A percentile compares a stretch with the other conserved stretches of the same genome.
phyloP scores from a whole-genome alignment of 345 rosid species.

The Odontarrhena argentea region DNA sequence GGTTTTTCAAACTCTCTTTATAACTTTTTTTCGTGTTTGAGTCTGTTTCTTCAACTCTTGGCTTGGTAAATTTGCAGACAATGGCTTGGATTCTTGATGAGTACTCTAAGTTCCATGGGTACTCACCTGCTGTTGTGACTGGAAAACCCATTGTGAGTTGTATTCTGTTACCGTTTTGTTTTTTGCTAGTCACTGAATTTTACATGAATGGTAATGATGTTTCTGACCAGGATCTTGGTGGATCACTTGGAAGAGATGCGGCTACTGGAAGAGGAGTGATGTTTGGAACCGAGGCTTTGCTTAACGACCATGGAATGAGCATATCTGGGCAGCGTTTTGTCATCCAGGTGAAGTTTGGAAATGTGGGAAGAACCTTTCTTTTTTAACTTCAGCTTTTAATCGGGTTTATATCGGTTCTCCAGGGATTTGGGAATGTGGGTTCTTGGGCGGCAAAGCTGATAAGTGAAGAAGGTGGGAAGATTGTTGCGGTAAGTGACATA shows the following conservation, averaged over 20 bases:
- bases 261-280: constrained; percentile 97
- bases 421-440: constrained; percentile 99
- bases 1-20: constrained; percentile 38
- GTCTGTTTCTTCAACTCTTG: neutral
- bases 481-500: constrained; percentile 85
- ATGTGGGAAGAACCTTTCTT: neutral
- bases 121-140: constrained; percentile 67
- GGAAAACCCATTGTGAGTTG: constrained; percentile 58
- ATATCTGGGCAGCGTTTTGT: constrained; percentile 77
- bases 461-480: constrained; percentile 72
- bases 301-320: constrained; percentile 75
- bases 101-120: constrained; percentile 67
- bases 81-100: constrained; percentile 76
- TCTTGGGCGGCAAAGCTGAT: constrained; percentile 98
- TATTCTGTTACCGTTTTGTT: neutral
- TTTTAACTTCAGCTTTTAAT: neutral
- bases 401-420: neutral
- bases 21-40: neutral
- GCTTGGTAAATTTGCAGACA: constrained; percentile 41
- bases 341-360: constrained; percentile 60
- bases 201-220: constrained; percentile 6
- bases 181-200: neutral
- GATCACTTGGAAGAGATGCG: constrained; percentile 95
- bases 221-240: constrained; percentile 81
- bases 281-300: constrained; percentile 90